Evolutionary conservation across 2,329 filamentous ascomycete species (phyloP), one percentile per base, ranked within the genome.

Genomic region (Chrysoporthe austroafricana): DNA sequence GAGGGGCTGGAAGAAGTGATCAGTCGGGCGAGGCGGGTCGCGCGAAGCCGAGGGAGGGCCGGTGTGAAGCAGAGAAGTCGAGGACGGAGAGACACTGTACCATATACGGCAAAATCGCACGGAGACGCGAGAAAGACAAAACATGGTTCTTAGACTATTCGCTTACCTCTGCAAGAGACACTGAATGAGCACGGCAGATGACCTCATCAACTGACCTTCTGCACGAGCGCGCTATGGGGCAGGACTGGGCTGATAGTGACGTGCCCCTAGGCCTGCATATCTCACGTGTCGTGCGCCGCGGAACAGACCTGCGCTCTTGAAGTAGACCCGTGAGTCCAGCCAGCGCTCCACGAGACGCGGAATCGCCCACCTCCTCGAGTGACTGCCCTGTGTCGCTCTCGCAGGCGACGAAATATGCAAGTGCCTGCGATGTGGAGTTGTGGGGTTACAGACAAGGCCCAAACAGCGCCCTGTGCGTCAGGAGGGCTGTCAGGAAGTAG

Each of bases 101-200:
- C 65, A 69, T 64, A 65, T 32, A 32, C 48, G 34, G 42, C n/a
- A 48, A 54, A 34, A 48, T 39, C 52, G 54, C 60, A 54, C 63
- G 62, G 62, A 65, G 66, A 65, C 50, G 60, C 68, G 59, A 26
- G 26, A 69, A 65, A 67, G 65, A 69, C 62, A 48, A 62, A 58
- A 39, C 42, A 61, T 43, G 59, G 26, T 67, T 67, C 54, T 66
- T 68, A 70, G 65, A 68, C 62, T 26, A 34, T 60, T 32, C 43
- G 44, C 54, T 34, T 50, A 39, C 36, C 36, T 39, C 64, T 9
- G 9, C 21, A 50, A 50, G 14, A 46, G 21, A 1, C 13, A n/a
- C 9, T n/a, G 18, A 34, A n/a, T 34, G 26, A 36, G 9, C 34
- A 18, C 8, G 34, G 18, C 54, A 57, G 5, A 39, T 13, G 54